Evolutionary conservation across 2,329 filamentous ascomycete species (phyloP).

Genomic region (Trichoderma atrobrunneum): DNA sequence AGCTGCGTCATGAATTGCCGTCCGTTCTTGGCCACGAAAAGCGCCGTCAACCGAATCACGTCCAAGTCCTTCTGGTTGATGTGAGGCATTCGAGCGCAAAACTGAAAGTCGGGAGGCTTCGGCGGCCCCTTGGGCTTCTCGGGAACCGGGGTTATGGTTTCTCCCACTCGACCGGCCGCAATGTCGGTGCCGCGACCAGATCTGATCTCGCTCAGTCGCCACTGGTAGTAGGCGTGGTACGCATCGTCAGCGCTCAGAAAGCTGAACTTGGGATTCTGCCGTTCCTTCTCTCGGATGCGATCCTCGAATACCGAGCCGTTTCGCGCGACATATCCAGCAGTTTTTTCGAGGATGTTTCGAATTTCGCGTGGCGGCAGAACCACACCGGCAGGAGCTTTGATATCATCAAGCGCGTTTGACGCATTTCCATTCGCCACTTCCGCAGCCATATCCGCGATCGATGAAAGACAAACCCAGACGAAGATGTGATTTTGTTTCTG

Average conservation of each 20-base stretch:
- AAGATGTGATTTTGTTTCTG: neutral
- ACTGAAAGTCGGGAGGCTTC: conserved; percentile 82
- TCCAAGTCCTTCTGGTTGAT: conserved; percentile 92
- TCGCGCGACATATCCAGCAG: conserved; percentile 81
- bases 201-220: conserved; percentile 83
- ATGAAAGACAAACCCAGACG: neutral
- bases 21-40: conserved; percentile 91
- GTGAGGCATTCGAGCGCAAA: conserved; percentile 94
- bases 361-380: conserved; percentile 89
- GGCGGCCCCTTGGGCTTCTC: conserved; percentile 76
- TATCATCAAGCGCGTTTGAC: conserved; percentile 57
- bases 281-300: conserved; percentile 80
- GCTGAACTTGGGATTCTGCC: conserved; percentile 82
- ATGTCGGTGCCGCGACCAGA: conserved; percentile 78
- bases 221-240: conserved; percentile 85
- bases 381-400: conserved; percentile 77
- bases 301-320: conserved; percentile 72
- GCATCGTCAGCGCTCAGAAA: conserved; percentile 79
- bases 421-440: conserved; percentile 52
- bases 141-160: conserved; percentile 46
- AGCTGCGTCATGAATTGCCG: conserved; percentile 87
- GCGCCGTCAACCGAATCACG: conserved; percentile 71
- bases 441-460: conserved; percentile 29
- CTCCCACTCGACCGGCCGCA: conserved; percentile 69
- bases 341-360: conserved; percentile 83